Conservation (phyloP, 768 basidiomycete species). For the Tricholomella constricta region DNA sequence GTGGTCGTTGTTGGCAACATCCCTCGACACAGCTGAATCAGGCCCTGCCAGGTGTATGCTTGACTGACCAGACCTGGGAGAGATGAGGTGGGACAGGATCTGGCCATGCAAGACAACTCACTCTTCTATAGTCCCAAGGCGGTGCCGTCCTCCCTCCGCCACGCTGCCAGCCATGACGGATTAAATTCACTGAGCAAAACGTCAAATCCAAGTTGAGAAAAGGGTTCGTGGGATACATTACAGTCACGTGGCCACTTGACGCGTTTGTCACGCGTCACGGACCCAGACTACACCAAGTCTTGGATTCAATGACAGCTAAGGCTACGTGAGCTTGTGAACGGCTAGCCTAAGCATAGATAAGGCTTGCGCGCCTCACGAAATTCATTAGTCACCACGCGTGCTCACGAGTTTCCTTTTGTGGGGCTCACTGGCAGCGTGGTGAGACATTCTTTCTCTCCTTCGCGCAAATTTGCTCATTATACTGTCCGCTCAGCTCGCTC, state of each 20-base stretch:
- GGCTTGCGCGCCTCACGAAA: no score
- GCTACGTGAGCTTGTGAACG: no score
- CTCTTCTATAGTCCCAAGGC: slow-evolving; percentile 31
- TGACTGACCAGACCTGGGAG: slow-evolving; percentile 34
- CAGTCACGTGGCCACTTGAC: neutral
- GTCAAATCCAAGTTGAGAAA: neutral
- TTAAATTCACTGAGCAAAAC: neutral
- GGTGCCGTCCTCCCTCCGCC: slow-evolving; percentile 11
- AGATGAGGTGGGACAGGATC: neutral
- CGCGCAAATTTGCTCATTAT: no score
- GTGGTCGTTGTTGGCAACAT: neutral
- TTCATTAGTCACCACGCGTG: no score
- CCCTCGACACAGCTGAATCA: slow-evolving; percentile 1
- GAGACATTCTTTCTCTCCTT: no score
- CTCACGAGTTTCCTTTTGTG: no score
- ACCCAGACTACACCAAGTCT: no score
- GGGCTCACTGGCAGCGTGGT: no score
- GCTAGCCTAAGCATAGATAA: no score
- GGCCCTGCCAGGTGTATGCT: slow-evolving; percentile 24
- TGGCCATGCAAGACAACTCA: slow-evolving; percentile 8
- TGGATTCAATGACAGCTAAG: no score
- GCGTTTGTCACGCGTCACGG: neutral
- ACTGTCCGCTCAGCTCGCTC: no score
- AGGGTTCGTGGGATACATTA: neutral
- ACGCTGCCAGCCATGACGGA: slow-evolving; percentile 10